Base-by-base conservation (phyloP, 371 early-diverging fungal species). In the Blastocladiella emersonii region DNA sequence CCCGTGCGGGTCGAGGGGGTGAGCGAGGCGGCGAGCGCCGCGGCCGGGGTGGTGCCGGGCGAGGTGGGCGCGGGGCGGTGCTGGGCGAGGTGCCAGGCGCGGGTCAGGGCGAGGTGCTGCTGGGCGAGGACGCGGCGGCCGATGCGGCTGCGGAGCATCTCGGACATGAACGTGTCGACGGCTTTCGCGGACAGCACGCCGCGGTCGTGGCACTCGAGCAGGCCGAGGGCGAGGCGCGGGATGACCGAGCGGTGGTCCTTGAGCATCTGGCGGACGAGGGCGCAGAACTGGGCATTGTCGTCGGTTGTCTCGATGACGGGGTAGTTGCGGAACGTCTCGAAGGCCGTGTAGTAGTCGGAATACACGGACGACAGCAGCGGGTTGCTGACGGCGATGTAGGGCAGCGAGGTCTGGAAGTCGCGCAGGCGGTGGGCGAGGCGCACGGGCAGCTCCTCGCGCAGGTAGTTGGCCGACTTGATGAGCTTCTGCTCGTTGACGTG, bases 381-480 rank as follows among this genome's bases (percentile, higher is more conserved):
- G 71, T 95, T 92, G 25, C 87, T 87, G 19, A 92, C 95, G 19
- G 93, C 88, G 55, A 92, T 88, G 66, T 91, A 95, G 2, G 97
- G 97, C 35, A 95, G 77, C 44, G 84, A 85, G 7, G 35, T 23
- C 63, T 89, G 91, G 68, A 92, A 90, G 65, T 87, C 91, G 55
- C 85, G 77, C 43, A 97, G 91, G 5, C 94, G 83, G 72, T 93
- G 91, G 7, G 98, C 88, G 34, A 97, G 78, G 25, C 96, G 86
- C 15, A 95, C 84, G 1, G 93, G 85, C 4, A 97, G 78, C 72
- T 97, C 95, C 30, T 83, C 77, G 25, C 92, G 83, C 36, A 93
- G 87, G 80, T 92, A 93, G 70, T 92, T 90, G 35, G 90, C 92
- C 13, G 86, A 83, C 57, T 83, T 81, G 21, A 95, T 63, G 8